Percentiles rank a stretch among this genome's conserved stretches.
These are phyloP conservation scores for Zopfia rhizophila DNA, from an alignment of 2,329 filamentous ascomycete species.

Conservation along the genomic window DNA sequence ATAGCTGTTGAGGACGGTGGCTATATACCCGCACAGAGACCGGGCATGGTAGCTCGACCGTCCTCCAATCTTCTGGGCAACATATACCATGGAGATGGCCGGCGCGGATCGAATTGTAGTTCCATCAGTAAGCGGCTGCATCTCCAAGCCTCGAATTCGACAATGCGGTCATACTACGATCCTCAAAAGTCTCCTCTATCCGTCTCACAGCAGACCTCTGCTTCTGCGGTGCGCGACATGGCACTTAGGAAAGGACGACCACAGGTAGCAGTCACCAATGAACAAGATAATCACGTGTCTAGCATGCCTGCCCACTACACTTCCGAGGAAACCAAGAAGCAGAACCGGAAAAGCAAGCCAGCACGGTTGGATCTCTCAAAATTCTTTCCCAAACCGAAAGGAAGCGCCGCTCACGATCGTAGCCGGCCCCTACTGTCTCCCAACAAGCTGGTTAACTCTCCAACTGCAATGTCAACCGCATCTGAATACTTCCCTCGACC, in stretches of 20 bases:
- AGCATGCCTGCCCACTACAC: slow-evolving; percentile 36
- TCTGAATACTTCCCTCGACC: slow-evolving; percentile 50
- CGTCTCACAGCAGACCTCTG: slow-evolving; percentile 58
- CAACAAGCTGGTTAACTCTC: slow-evolving; percentile 53
- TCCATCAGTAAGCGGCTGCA: slow-evolving; percentile 40
- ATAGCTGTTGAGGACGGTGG: slow-evolving; percentile 31
- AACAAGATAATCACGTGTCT: slow-evolving; percentile 17
- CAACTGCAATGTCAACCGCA: slow-evolving; percentile 49
- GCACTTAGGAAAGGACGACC: slow-evolving; percentile 53
- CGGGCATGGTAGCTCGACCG: slow-evolving; percentile 39
- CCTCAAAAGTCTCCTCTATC: slow-evolving; percentile 51
- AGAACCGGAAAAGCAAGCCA: slow-evolving; percentile 47
- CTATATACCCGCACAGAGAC: slow-evolving; percentile 25
- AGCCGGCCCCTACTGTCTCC: slow-evolving; percentile 47
- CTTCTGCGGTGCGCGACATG: slow-evolving; percentile 56
- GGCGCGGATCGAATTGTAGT: slow-evolving; percentile 41
- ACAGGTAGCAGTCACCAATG: slow-evolving; percentile 28
- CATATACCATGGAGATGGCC: slow-evolving; percentile 32
- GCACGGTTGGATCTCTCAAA: slow-evolving; percentile 54
- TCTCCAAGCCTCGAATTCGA: slow-evolving; percentile 49
- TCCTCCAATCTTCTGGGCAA: slow-evolving; percentile 48
- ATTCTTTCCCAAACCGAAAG: slow-evolving; percentile 52
- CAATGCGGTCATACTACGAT: slow-evolving; percentile 57
- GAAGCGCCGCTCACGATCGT: slow-evolving; percentile 26
- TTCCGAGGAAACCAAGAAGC: slow-evolving; percentile 30